Evolutionary conservation across 306 rosid genomes (phyloP), one percentile per base, ranked within the genome.

Genomic region (Adenanthera pavonina): DNA sequence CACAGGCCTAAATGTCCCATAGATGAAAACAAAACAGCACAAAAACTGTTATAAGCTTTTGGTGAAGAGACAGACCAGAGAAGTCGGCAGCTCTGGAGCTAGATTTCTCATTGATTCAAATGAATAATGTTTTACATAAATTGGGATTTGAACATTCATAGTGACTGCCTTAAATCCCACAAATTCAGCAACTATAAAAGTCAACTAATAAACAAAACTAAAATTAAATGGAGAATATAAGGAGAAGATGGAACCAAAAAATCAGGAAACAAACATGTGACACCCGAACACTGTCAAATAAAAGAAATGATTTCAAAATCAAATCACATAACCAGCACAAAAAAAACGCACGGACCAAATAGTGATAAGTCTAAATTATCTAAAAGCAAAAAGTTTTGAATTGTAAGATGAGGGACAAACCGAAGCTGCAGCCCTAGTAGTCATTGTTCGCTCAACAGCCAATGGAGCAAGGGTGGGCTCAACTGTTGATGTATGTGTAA

Each of bases 391-490:
- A 48, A 36, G 12, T 69, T 38, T 76, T 15, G 35, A 6, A 75
- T 71, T 53, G 59, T 69, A 75, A 80, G 87, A 82, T 73, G 59
- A 62, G 48, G 84, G 77, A 76, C 74, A 80, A 87, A 95, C 99
- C 89, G 97, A 95, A 86, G 99, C 97, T 40, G 99, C 97, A 76
- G 99, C 95, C 84, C 97, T 90, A 61, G 99, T 95, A 25, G 99
- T 95, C 90, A 95, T 91, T 73, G 95, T 88, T 82, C 97, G 92
- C 90, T 95, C 99, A 41, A 90, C 92, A 77, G 97, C 85, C 73
- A 88, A 90, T 16, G 97, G 99, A 83, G 97, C 99, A 86, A 95
- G 97, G 72, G 97, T 95, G 62, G 99, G 99, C 84, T 95, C 99
- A 75, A 95, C 88, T 10, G 99, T 86, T 82, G 99, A 90, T 71